Conservation (phyloP, 2,329 filamentous ascomycete genomes). For the Fusarium verrucosum region DNA sequence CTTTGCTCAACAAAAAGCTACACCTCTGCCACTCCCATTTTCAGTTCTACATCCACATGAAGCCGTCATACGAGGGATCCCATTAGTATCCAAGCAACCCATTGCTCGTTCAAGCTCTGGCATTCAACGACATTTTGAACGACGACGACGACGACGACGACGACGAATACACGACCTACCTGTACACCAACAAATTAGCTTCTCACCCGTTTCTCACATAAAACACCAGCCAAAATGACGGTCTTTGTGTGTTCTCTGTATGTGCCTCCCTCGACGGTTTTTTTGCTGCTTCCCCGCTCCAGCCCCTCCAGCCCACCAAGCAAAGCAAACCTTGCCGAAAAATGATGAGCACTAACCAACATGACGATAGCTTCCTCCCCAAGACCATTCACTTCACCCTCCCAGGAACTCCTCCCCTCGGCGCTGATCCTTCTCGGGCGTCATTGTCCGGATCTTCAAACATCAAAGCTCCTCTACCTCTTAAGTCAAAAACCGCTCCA, state of each 20-base stretch:
- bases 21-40: conserved; percentile 4
- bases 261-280: conserved; percentile 31
- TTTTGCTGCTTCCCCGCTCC: conserved; percentile 19
- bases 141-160: conserved; percentile 5
- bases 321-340: conserved; percentile 2
- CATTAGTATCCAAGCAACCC: conserved; percentile 19
- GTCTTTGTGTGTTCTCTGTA: conserved; percentile 55
- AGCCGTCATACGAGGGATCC: conserved; percentile 38
- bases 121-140: background rate
- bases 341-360: conserved; percentile 28
- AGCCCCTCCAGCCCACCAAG: conserved; percentile 24
- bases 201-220: conserved; percentile 9
- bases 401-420: conserved; percentile 60
- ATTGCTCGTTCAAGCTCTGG: conserved; percentile 6
- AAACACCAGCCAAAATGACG: conserved; percentile 49
- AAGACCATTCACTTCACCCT: conserved; percentile 90
- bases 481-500: conserved; percentile 7
- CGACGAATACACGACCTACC: conserved; percentile 5
- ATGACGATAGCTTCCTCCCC: conserved; percentile 77
- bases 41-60: conserved; percentile 37
- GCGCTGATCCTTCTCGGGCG: conserved; percentile 46
- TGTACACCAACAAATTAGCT: conserved; percentile 1
- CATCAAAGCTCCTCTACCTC: background rate
- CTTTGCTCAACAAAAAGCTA: conserved; percentile 35
- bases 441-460: conserved; percentile 43